Evolutionary conservation across 2,329 filamentous ascomycete genomes (phyloP), one percentile per base, ranked within the genome.

Genomic region (Helicocarpus griseus): DNA sequence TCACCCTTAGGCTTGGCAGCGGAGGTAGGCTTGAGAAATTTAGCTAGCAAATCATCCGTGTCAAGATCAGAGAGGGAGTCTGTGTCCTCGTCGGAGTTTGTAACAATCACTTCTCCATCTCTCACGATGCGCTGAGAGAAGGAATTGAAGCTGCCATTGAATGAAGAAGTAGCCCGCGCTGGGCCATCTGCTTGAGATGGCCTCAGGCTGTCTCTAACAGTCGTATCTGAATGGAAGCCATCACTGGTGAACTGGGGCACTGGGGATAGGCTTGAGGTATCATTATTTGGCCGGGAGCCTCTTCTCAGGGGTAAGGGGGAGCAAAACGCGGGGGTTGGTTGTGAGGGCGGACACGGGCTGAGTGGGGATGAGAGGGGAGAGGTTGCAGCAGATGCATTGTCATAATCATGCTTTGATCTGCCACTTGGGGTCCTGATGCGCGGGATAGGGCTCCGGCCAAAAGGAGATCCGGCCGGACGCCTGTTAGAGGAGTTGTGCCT

Each of bases 31-130:
- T 56, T 53, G 13, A 57, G 52, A 21, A 65, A 62, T 33, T 54
- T 60, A 19, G 60, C 58, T 14, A 77, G 61, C 1, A 84, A 64
- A 40, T 77, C 73, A 4, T 77, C 75, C 26, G 77, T 75, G 53
- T 77, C 76, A 19, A 81, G 61, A 1, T 74, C 77, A 48, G 69
- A 73, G 53, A 78, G 72, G 0, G 83, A 84, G 46, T 79, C 76
- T 26, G 76, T 77, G 17, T 78, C 78, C n/a, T 86, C 85, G 60
- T 90, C 87, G 0, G 87, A 89, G 50, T 80, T 83, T 43, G 76
- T 76, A 38, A 90, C 72, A 2, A 76, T 64, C 51, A 75, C 66
- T 49, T 74, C 64, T 2, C 79, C 79, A 58, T 77, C 70, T 53
- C 72, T 85, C 51, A 84, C 28, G 9, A 58, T 49, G 17, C 56